These are phyloP conservation scores for Boletus sensibilis DNA, from an alignment of 768 basidiomycete species.

Conservation along the genomic window DNA sequence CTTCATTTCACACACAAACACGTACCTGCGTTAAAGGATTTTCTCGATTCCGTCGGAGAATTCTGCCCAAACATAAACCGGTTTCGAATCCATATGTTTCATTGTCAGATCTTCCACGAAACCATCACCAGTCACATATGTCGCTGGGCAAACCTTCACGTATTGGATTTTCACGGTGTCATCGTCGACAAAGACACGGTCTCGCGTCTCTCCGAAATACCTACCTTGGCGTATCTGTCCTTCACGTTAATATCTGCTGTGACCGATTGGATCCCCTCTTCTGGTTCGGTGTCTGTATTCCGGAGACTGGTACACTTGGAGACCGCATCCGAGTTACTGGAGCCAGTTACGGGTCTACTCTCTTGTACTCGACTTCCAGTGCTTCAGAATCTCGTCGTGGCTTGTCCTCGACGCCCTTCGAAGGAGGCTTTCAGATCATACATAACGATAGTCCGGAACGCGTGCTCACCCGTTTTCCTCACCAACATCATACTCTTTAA, in stretches of 20 bases:
- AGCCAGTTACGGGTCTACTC: background rate
- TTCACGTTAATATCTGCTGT: background rate
- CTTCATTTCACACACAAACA: background rate
- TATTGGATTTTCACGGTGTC: background rate
- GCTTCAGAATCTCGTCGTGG: background rate
- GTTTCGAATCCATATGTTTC: background rate
- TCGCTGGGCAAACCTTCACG: background rate
- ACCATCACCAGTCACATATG: background rate
- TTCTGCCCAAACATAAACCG: background rate
- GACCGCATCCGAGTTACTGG: background rate
- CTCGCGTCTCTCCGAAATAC: background rate
- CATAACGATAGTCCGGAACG: background rate
- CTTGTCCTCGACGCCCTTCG: background rate
- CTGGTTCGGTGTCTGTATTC: background rate
- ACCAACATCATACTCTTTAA: background rate
- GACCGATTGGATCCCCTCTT: background rate
- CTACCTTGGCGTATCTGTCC: background rate
- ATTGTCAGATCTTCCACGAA: background rate
- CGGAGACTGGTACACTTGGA: background rate
- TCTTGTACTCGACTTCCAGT: background rate
- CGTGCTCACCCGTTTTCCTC: background rate
- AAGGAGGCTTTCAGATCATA: background rate
- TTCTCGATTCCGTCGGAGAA: background rate
- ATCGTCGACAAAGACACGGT: background rate
- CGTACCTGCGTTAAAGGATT: background rate